phyloP scores from a whole-genome alignment of 805 yeast genomes.

The Nakazawaea pomicola region DNA sequence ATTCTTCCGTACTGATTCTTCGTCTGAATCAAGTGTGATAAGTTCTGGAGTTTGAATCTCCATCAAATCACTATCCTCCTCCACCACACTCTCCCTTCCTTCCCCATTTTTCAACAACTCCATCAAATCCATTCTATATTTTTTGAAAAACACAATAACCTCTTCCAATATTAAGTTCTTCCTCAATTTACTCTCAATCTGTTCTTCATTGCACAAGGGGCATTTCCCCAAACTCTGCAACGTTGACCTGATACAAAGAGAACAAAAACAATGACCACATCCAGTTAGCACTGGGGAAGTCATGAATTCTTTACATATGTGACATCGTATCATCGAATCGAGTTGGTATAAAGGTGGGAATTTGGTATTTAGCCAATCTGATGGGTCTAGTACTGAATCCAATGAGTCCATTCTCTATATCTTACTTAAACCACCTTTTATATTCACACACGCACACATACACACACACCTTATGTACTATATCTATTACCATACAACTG shows the following conservation, averaged over 20 bases:
- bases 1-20: no score
- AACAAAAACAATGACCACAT: constrained; percentile 89
- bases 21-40: constrained; percentile 16
- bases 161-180: constrained; percentile 72
- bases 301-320: constrained; percentile 80
- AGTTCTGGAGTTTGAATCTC: constrained; percentile 20
- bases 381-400: constrained; percentile 52
- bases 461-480: no score
- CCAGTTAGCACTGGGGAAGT: constrained; percentile 77
- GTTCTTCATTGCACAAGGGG: constrained; percentile 72
- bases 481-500: no score
- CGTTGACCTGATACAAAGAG: constrained; percentile 75
- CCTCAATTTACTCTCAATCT: constrained; percentile 63
- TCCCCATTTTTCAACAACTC: constrained; percentile 22
- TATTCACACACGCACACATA: no score
- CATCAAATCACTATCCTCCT: constrained; percentile 20
- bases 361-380: constrained; percentile 58
- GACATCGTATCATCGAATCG: constrained; percentile 75
- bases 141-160: constrained; percentile 47
- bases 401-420: constrained; percentile 14
- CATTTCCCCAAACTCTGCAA: constrained; percentile 58
- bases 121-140: constrained; percentile 35
- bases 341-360: constrained; percentile 55
- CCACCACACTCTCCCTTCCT: constrained; percentile 7
- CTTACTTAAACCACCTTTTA: no score